Evolutionary conservation across 306 rosid genomes (phyloP), one percentile per base, ranked within the genome.

Genomic region (Potentilla sterilis): DNA sequence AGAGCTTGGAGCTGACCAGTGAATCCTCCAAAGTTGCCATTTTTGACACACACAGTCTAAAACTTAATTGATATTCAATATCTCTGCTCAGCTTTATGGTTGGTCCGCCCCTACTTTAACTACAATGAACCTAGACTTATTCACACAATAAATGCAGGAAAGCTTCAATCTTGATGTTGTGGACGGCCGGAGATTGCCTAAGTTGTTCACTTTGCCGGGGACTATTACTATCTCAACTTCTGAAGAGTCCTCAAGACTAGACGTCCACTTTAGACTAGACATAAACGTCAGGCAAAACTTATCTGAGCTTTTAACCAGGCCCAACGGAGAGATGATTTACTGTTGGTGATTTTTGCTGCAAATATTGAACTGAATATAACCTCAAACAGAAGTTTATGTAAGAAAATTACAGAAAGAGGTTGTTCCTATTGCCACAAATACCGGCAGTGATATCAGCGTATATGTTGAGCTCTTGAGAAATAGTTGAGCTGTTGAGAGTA

Each of bases 11-110:
- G 69, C 66, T 70, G 51, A 87, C 84, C 82, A 69, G 22, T 8
- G 87, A 73, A 58, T 90, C 93, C 48, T 87, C 87, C 49, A 55
- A 38, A 77, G 51, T 77, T 59, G 87, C 74, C 97, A 59, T 59
- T 24, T 18, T 8, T 54, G 19, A 49, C 21, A 5, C 21, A 6
- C 19, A 51, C 8, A 51, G 57, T 51, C 57, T 18, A 1, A 46
- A 4, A 7, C 21, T 51, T 16, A 52, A 7, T 3, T 52, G 24
- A 52, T 52, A 19, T 51, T 6, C 4, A 37, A 2, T 19, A 52
- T 52, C 3, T 52, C 58, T 7, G 6, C 6, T 22, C 62, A 54
- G 59, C 59, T 19, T 55, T 55, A 8, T 21, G 34, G 28, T 54
- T 54, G 28, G 61, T 54, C 1, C n/a, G 11, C 16, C 21, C 21